These are phyloP conservation scores for Didymella segeticola DNA, from an alignment of 2,329 filamentous ascomycete species.

Conservation along the genomic window DNA sequence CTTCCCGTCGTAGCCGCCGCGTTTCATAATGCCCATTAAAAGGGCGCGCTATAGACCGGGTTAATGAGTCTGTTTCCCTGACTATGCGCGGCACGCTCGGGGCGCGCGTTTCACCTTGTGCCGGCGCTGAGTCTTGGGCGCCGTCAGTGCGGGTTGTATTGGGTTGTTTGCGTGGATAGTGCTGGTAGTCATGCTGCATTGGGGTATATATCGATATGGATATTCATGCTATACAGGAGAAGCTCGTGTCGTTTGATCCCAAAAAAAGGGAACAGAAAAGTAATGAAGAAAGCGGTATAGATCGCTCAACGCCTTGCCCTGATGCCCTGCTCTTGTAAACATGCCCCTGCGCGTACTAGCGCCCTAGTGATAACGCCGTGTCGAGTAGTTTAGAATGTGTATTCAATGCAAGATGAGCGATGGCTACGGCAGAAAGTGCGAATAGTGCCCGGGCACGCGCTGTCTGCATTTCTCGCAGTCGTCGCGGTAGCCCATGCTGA, in stretches of 20 bases:
- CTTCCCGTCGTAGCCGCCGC: background rate
- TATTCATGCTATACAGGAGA: too few relatives aligned
- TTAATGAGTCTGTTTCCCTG: background rate
- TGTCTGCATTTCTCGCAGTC: slow-evolving; percentile 59
- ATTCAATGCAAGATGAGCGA: too few relatives aligned
- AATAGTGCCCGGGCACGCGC: slow-evolving; percentile 58
- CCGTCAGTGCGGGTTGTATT: too few relatives aligned
- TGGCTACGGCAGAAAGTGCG: slow-evolving; percentile 52
- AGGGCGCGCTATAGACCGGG: background rate
- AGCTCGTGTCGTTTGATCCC: background rate
- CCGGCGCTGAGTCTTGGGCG: too few relatives aligned
- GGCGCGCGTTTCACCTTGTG: background rate
- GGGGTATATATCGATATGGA: too few relatives aligned
- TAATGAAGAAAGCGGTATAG: background rate
- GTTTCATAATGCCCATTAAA: background rate
- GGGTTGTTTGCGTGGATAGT: too few relatives aligned
- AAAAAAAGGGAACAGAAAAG: too few relatives aligned
- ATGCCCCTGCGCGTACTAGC: background rate
- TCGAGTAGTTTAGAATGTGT: too few relatives aligned
- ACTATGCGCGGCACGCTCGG: background rate
- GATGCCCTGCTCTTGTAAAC: slow-evolving; percentile 41
- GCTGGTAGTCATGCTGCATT: too few relatives aligned
- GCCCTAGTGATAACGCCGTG: background rate
- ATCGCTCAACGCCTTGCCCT: slow-evolving; percentile 51
- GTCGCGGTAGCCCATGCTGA: slow-evolving; percentile 57